Evolutionary conservation across 345 rosid genomes (phyloP).

Genomic region (Gossypium australe): DNA sequence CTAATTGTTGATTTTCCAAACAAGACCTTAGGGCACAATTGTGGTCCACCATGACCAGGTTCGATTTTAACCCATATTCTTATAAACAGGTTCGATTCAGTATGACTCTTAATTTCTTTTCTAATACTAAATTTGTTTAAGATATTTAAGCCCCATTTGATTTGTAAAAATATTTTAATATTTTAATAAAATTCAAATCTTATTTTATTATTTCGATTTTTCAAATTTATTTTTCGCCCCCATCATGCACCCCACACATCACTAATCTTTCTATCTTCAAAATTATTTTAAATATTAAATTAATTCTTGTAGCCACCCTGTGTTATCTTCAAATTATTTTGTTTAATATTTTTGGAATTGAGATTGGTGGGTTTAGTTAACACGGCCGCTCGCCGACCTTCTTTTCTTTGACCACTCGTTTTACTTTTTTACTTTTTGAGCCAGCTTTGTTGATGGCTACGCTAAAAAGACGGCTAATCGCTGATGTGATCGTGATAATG

Average conservation of each 20-base stretch:
- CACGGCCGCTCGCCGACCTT: conserved; percentile 32
- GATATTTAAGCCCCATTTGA: too few species aligned
- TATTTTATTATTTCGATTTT: too few species aligned
- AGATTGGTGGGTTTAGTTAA: conserved; percentile 6
- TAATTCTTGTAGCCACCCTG: not conserved
- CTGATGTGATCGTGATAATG: not conserved
- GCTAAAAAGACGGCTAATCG: conserved; percentile 17
- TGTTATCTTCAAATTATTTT: not conserved
- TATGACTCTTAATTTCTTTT: too few species aligned
- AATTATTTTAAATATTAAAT: not conserved
- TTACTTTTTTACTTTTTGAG: not conserved
- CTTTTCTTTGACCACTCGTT: conserved; percentile 9
- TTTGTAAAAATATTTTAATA: too few species aligned
- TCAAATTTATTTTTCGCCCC: too few species aligned
- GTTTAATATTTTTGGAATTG: too few species aligned
- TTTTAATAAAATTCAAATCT: too few species aligned
- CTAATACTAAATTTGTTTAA: too few species aligned
- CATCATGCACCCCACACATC: conserved; percentile 3
- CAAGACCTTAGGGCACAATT: not conserved
- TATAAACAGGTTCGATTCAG: too few species aligned
- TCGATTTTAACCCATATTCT: not conserved
- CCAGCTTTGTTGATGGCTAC: conserved; percentile 14
- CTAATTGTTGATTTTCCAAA: not conserved
- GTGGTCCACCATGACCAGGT: not conserved
- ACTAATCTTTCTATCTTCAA: not conserved